Evolutionary conservation across 2,329 filamentous ascomycete species (phyloP).

Genomic region (Paecilomyces fulvus): DNA sequence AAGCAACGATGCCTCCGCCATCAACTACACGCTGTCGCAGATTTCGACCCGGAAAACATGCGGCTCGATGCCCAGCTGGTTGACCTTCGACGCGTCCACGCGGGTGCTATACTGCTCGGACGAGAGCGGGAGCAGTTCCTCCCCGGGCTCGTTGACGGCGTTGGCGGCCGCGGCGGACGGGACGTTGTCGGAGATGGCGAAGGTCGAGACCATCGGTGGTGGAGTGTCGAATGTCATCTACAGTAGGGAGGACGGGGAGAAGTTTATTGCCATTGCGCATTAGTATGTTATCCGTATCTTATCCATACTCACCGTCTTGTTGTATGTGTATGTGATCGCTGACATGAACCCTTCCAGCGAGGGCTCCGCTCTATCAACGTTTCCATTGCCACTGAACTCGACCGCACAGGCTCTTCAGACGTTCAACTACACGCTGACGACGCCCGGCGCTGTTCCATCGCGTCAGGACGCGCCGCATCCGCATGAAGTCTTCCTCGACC

Average conservation of each 20-base stretch:
- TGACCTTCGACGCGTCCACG: slow-evolving; percentile 20
- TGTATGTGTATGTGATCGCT: slow-evolving; percentile 2
- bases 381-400: slow-evolving; percentile 17
- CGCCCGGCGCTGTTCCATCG: slow-evolving; percentile 27
- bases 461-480: slow-evolving; percentile 55
- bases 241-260: slow-evolving; percentile 11
- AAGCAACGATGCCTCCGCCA: slow-evolving; percentile 10
- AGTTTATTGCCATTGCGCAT: slow-evolving; percentile 29
- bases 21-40: slow-evolving; percentile 15
- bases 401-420: slow-evolving; percentile 22
- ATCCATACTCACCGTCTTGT: neutral
- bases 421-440: slow-evolving; percentile 32
- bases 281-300: slow-evolving; percentile 20
- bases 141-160: slow-evolving; percentile 21
- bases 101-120: slow-evolving; percentile 27
- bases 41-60: slow-evolving; percentile 20
- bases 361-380: slow-evolving; percentile 26
- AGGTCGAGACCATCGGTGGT: slow-evolving; percentile 16
- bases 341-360: slow-evolving; percentile 12
- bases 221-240: slow-evolving; percentile 29
- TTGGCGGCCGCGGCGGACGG: slow-evolving; percentile 13
- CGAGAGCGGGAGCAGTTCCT: slow-evolving; percentile 19
- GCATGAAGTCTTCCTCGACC: slow-evolving; percentile 58
- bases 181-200: slow-evolving; percentile 13
- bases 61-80: slow-evolving; percentile 28